These are phyloP conservation scores for Salix exigua DNA, from an alignment of 345 rosid genomes.

Conservation along the genomic window DNA sequence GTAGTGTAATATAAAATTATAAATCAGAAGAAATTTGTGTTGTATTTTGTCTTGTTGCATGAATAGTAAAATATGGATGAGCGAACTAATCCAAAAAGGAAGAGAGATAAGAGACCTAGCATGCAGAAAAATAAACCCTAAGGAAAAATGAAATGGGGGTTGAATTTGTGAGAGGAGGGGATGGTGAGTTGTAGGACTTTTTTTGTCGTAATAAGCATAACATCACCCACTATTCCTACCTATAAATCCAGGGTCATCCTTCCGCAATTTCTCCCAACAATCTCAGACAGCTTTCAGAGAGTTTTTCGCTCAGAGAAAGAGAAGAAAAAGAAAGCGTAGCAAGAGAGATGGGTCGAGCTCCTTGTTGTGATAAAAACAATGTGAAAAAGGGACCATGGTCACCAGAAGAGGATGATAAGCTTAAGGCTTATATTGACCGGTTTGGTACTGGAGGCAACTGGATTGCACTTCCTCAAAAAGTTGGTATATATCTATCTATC, in stretches of 20 bases:
- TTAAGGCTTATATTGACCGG: constrained; percentile 77
- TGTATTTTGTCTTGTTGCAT: constrained; percentile 31
- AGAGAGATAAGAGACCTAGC: constrained; percentile 23
- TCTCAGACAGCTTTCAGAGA: not conserved
- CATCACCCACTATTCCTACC: constrained; percentile 33
- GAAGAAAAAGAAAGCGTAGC: constrained; percentile 1
- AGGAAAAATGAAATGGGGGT: constrained; percentile 32
- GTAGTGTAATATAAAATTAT: constrained; percentile 28
- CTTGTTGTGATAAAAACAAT: constrained; percentile 91
- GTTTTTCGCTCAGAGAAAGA: constrained; percentile 11
- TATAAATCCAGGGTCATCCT: constrained; percentile 43
- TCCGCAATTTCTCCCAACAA: constrained; percentile 24
- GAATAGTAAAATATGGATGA: constrained; percentile 22
- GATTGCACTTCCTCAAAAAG: constrained; percentile 97
- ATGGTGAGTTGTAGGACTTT: constrained; percentile 32
- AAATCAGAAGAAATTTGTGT: constrained; percentile 29
- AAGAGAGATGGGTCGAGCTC: constrained; percentile 82
- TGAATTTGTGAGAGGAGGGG: constrained; percentile 33
- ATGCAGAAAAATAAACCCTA: constrained; percentile 38
- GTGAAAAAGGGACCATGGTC: constrained; percentile 98
- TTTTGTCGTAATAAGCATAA: constrained; percentile 28
- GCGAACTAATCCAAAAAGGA: constrained; percentile 73
- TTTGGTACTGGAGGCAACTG: constrained; percentile 91
- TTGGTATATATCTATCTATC: constrained; percentile 44
- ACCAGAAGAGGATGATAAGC: constrained; percentile 92